phyloP scores from a whole-genome alignment of 768 basidiomycete genomes.

The Aureoboletus auriporus region DNA sequence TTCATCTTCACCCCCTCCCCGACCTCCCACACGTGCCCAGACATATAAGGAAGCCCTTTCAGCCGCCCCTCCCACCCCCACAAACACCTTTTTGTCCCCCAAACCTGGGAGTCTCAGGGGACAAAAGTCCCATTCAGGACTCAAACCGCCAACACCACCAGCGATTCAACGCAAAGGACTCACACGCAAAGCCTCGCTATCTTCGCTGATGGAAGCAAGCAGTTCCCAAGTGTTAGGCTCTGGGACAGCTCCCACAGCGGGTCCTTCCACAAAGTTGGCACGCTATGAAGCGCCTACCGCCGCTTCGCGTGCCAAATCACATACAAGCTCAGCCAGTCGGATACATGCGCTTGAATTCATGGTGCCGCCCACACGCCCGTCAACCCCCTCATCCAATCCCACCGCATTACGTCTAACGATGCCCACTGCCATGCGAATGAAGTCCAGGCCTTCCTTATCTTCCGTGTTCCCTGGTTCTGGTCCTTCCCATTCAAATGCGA shows the following conservation, averaged over 20 bases:
- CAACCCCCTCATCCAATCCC: constrained; percentile 75
- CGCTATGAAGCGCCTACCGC: constrained; percentile 79
- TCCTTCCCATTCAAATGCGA: constrained; percentile 22
- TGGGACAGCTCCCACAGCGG: constrained; percentile 33
- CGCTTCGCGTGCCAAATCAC: constrained; percentile 72
- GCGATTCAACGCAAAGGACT: constrained; percentile 52
- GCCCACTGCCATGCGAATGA: constrained; percentile 77
- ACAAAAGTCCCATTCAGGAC: constrained; percentile 80
- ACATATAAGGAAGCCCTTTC: constrained; percentile 56
- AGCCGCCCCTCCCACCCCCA: constrained; percentile 43
- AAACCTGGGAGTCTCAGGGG: constrained; percentile 76
- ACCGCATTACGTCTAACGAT: constrained; percentile 79
- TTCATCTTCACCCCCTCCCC: constrained; percentile 67
- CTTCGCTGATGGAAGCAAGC: constrained; percentile 63
- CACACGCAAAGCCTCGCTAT: constrained; percentile 74
- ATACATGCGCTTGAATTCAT: constrained; percentile 56
- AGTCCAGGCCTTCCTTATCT: constrained; percentile 72
- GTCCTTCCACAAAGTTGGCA: constrained; percentile 36
- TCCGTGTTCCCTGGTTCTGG: constrained; percentile 60
- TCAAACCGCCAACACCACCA: constrained; percentile 75
- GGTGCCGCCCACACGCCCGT: constrained; percentile 73
- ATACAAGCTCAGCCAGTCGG: constrained; percentile 63
- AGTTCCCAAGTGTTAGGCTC: constrained; percentile 55
- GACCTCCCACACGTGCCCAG: constrained; percentile 49
- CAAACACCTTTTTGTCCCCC: constrained; percentile 56